Percentiles rank a stretch among this genome's conserved stretches.
Conservation (phyloP, 23 red algal genomes). For the Gracilaria caudata region DNA sequence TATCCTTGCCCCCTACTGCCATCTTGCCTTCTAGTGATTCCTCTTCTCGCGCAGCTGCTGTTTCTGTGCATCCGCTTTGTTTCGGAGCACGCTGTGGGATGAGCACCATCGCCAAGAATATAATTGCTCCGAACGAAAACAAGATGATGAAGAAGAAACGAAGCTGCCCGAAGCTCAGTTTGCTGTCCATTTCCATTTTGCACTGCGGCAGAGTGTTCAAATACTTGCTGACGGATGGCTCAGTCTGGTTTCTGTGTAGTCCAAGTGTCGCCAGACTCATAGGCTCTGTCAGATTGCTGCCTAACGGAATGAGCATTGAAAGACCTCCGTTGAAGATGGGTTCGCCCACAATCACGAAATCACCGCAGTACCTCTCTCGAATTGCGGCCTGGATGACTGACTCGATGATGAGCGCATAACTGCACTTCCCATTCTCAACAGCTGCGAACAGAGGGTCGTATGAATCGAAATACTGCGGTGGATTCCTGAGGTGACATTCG, state of each 20-base stretch:
- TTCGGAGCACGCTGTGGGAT: too few species aligned
- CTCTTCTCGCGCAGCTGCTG: too few species aligned
- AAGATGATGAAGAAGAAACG: too few species aligned
- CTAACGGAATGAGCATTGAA: background rate
- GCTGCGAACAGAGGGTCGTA: background rate
- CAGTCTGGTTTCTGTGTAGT: background rate
- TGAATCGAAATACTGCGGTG: background rate
- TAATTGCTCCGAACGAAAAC: too few species aligned
- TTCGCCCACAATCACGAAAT: background rate
- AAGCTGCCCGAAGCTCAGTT: too few species aligned
- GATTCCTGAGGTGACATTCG: background rate
- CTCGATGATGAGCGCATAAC: background rate
- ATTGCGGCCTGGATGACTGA: background rate
- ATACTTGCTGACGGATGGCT: too few species aligned
- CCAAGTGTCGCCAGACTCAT: constrained; percentile 3
- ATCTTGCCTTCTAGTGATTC: too few species aligned
- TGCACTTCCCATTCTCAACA: background rate
- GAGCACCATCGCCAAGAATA: too few species aligned
- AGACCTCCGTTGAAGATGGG: background rate
- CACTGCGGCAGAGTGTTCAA: too few species aligned
- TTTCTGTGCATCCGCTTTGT: too few species aligned
- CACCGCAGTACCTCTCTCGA: background rate
- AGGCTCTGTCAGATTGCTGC: background rate
- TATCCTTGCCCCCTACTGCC: too few species aligned
- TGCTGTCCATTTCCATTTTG: too few species aligned